Conservation (phyloP, 2,329 filamentous ascomycete genomes). For the Chalaropsis thielavioides region DNA sequence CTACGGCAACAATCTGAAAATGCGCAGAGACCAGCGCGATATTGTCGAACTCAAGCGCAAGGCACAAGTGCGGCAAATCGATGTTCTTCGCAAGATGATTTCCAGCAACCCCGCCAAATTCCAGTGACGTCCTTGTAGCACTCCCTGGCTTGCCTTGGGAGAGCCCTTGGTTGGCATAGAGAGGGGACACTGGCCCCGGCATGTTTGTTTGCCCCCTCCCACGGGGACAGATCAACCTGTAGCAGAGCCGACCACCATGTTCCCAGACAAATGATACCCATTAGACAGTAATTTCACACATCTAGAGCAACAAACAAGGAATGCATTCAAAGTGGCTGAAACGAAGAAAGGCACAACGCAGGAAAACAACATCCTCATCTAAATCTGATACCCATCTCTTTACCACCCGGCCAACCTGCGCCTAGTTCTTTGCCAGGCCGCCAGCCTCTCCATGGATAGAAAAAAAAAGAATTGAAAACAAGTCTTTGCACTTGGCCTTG, state of each 20-base stretch:
- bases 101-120: constrained; percentile 44
- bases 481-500: background rate
- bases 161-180: background rate
- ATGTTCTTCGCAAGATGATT: constrained; percentile 52
- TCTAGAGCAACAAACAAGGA: background rate
- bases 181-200: background rate
- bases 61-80: constrained; percentile 51
- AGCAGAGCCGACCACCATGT: background rate
- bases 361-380: background rate
- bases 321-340: background rate
- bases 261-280: constrained; percentile 5
- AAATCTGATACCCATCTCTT: background rate
- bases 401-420: constrained; percentile 5
- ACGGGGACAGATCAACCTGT: too few relatives aligned
- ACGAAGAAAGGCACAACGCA: background rate
- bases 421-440: constrained; percentile 17
- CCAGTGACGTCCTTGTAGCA: background rate
- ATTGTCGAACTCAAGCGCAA: constrained; percentile 49
- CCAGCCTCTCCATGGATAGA: constrained; percentile 8
- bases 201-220: background rate
- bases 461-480: background rate
- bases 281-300: background rate
- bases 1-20: constrained; percentile 45
- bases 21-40: constrained; percentile 44
- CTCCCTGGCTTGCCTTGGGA: background rate